Evolutionary conservation across 202 grass and related monocot species (phyloP).

Genomic region (Schoenoplectus triqueter): DNA sequence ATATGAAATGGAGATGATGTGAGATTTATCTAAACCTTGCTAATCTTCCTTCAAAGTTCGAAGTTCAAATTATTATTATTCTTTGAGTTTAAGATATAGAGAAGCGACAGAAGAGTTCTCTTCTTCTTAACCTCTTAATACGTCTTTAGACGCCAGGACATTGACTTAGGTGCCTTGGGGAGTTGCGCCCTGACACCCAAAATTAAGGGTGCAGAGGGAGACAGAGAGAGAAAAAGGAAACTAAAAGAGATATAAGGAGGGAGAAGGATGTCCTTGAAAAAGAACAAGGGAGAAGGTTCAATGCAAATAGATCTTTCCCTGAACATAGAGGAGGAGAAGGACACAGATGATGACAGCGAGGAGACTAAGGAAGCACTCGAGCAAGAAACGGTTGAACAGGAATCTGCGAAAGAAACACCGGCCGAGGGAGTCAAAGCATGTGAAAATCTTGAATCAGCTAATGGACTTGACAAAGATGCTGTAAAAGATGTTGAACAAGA

Average conservation of each 20-base stretch:
- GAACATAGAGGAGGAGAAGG: conserved; percentile 36
- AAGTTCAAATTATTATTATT: conserved; percentile 13
- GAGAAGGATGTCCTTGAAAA: conserved; percentile 1
- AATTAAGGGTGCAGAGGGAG: background rate
- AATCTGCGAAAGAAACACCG: conserved; percentile 9
- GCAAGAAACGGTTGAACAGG: background rate
- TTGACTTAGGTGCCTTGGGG: conserved; percentile 44
- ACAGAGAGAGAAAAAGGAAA: background rate
- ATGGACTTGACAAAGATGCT: conserved; percentile 4
- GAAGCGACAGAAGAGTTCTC: conserved; percentile 36
- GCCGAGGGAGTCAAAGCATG: background rate
- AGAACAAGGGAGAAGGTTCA: conserved; percentile 17
- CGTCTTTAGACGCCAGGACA: conserved; percentile 43
- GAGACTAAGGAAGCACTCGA: conserved; percentile 28
- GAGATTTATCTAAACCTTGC: conserved; percentile 33
- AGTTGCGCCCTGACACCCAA: conserved; percentile 34
- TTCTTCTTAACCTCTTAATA: conserved; percentile 32
- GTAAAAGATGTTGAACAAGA: conserved; percentile 30
- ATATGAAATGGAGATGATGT: background rate
- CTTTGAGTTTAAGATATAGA: conserved; percentile 32
- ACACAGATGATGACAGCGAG: conserved; percentile 27
- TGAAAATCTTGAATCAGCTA: conserved; percentile 34
- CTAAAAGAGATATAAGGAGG: background rate
- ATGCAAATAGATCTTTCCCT: conserved; percentile 48
- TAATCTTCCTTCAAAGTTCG: conserved; percentile 36